A percentile compares a stretch with the other conserved stretches of the same genome.
These are phyloP conservation scores for Basidioascus undulatus DNA, from an alignment of 768 basidiomycete species.

Conservation along the genomic window DNA sequence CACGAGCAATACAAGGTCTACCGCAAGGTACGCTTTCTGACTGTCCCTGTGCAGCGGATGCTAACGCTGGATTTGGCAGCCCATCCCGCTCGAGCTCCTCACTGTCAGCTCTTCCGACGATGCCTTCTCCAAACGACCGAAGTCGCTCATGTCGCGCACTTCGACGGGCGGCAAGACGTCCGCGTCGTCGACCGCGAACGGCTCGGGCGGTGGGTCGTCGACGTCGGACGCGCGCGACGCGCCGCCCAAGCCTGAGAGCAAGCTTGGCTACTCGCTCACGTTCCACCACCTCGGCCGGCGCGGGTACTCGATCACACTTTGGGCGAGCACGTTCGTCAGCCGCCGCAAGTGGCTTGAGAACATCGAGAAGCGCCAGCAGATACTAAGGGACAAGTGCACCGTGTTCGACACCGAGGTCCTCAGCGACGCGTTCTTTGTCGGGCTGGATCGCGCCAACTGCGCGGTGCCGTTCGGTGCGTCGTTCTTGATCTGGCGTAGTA, in stretches of 20 bases:
- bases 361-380: slow-evolving; percentile 71
- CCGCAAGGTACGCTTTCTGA: slow-evolving; percentile 41
- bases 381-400: slow-evolving; percentile 54
- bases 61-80: slow-evolving; percentile 25
- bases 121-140: slow-evolving; percentile 17
- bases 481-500: neutral
- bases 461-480: slow-evolving; percentile 65
- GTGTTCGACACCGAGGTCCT: slow-evolving; percentile 67
- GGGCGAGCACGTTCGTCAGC: slow-evolving; percentile 59
- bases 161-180: slow-evolving; percentile 4
- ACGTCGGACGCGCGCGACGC: slow-evolving; percentile 7
- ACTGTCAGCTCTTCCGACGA: slow-evolving; percentile 47
- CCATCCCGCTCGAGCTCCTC: slow-evolving; percentile 84
- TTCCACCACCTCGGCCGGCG: slow-evolving; percentile 84
- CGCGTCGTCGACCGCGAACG: slow-evolving; percentile 3
- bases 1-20: slow-evolving; percentile 83
- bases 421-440: slow-evolving; percentile 69
- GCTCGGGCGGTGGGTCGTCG: neutral
- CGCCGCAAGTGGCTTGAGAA: slow-evolving; percentile 86
- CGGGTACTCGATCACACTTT: slow-evolving; percentile 72
- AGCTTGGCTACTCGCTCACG: slow-evolving; percentile 73
- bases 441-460: slow-evolving; percentile 71
- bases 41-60: neutral
- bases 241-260: slow-evolving; percentile 25
- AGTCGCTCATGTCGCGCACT: slow-evolving; percentile 15